phyloP scores from a whole-genome alignment of 2,329 filamentous ascomycete species.

The Nemania serpens region DNA sequence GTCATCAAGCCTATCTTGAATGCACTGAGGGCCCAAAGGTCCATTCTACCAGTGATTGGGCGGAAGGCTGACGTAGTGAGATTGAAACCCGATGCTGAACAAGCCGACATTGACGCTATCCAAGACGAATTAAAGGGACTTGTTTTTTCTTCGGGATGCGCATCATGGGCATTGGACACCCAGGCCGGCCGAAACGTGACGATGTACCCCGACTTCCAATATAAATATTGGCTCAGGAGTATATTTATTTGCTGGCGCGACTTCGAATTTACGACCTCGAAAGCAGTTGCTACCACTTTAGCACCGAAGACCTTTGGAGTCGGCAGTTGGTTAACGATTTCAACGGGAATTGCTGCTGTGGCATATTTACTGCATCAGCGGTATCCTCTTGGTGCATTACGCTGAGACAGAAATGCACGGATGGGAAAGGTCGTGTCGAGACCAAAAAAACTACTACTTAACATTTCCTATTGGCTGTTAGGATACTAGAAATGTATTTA shows the following conservation, averaged over 20 bases:
- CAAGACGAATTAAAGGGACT: conserved; percentile 12
- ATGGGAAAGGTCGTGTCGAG: no score
- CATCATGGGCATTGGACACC: conserved; percentile 19
- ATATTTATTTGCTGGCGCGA: conserved; percentile 18
- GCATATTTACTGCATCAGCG: no score
- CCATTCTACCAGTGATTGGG: conserved; percentile 12
- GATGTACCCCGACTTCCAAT: conserved; percentile 26
- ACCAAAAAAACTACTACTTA: no score
- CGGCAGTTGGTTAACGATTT: conserved; percentile 8
- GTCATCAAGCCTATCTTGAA: conserved; percentile 22
- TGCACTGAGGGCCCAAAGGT: conserved; percentile 18
- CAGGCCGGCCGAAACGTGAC: conserved; percentile 13
- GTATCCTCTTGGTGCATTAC: no score
- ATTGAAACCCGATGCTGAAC: conserved; percentile 19
- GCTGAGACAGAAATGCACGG: no score
- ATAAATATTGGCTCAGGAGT: conserved; percentile 22
- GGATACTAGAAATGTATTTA: no score
- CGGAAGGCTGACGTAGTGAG: conserved; percentile 14
- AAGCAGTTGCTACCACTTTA: background rate
- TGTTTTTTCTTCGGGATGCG: conserved; percentile 19
- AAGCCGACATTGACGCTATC: conserved; percentile 9
- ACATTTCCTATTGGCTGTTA: no score
- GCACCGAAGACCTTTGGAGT: background rate
- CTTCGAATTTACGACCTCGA: conserved; percentile 19
- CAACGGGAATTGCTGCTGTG: conserved; percentile 7